Evolutionary conservation across 768 basidiomycete genomes (phyloP), one percentile per base, ranked within the genome.

Genomic region (Russula compacta): DNA sequence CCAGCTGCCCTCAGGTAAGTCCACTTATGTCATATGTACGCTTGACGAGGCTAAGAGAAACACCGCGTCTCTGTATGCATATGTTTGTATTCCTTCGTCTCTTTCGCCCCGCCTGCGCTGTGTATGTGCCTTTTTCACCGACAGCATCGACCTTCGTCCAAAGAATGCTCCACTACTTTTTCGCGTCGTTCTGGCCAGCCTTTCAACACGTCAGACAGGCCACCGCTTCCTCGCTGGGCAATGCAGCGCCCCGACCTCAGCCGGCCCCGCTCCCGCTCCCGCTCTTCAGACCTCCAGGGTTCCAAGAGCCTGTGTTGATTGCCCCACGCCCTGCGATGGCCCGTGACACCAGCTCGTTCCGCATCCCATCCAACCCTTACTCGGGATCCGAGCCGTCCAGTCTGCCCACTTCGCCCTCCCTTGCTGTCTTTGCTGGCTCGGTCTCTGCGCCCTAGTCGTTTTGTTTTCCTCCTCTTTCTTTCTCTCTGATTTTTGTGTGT

Each of bases 321-420:
- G n/a, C 51, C 32, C 61, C 51, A 33, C 39, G 46, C 33, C 61
- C 61, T 17, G 56, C 40, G 1, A 24, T 63, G 33, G 46, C 52
- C 9, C 61, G 61, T 0, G 61, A 63, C 39, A 56, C 3, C 29
- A 58, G 56, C n/a, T 58, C 61, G 0, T 63, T 63, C 46, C 61
- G 61, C 17, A 39, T 63, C 39, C 61, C 52, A 9, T 58, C 61
- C 14, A 63, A 63, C 10, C 61, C 61, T 0, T 54, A 43, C 52
- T 53, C 61, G 2, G 24, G 52, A 12, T 35, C 44, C 55, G 55
- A 56, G 9, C 9, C 44, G 14, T 56, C 49, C 49, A 35, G 46
- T 24, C 24, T 51, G 8, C 48, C 47, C 7, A 6, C 59, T 7
- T 56, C 43, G n/a, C 53, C 52, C 38, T 19, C 59, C 9, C 44